Conservation (phyloP, 176 grass and related monocot genomes). For the Oryza glaberrima region DNA sequence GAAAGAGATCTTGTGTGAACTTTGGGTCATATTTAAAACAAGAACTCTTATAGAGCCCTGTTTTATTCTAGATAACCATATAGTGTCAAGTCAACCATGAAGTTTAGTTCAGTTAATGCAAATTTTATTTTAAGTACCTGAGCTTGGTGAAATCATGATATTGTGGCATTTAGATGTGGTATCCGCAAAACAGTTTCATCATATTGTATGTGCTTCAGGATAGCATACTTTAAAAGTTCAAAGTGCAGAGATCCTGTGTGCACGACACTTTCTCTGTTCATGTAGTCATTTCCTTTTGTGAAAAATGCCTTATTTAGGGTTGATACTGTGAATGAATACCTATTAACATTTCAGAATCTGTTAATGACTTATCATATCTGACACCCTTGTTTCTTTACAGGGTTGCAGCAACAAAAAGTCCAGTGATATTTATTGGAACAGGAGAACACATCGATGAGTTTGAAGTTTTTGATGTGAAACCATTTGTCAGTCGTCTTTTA, state of each 20-base stretch:
- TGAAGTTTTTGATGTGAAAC: slow-evolving; percentile 95
- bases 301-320: background rate
- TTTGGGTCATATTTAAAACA: slow-evolving; percentile 11
- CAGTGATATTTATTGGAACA: slow-evolving; percentile 98
- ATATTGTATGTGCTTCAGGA: slow-evolving; percentile 19
- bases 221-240: background rate
- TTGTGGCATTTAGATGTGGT: slow-evolving; percentile 4
- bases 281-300: background rate
- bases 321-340: background rate
- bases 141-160: slow-evolving; percentile 13
- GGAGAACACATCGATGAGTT: slow-evolving; percentile 90
- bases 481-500: slow-evolving; percentile 88
- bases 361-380: background rate
- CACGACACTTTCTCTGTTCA: background rate
- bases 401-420: slow-evolving; percentile 92
- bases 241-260: background rate
- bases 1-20: background rate
- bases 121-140: background rate
- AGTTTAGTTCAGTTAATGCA: background rate
- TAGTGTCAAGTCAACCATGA: slow-evolving; percentile 1
- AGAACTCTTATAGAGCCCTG: background rate
- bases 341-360: background rate
- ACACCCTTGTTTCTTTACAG: slow-evolving; percentile 52
- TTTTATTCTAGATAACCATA: slow-evolving; percentile 7
- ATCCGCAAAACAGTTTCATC: background rate